Percentiles rank a stretch among this genome's conserved stretches.
These are phyloP conservation scores for Massarina eburnea DNA, from an alignment of 2,329 filamentous ascomycete genomes.

Conservation along the genomic window DNA sequence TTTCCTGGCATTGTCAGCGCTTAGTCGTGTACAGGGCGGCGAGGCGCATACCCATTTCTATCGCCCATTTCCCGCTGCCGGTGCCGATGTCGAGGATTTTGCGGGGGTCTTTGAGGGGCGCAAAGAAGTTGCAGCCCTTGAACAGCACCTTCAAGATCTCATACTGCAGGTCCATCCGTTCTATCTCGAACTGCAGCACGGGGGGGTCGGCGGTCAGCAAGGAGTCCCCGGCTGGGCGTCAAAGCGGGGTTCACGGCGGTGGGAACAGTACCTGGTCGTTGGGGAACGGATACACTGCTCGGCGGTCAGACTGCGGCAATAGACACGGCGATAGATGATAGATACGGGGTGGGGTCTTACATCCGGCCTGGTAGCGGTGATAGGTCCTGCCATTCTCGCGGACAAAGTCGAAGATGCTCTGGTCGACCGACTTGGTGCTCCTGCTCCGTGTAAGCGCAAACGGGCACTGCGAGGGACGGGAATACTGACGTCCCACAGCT, in stretches of 20 bases:
- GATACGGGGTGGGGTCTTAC: conserved; percentile 24
- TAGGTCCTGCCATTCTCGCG: conserved; percentile 46
- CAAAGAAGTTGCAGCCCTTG: conserved; percentile 37
- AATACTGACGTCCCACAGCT: conserved; percentile 37
- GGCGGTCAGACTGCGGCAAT: conserved; percentile 20
- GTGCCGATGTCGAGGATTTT: conserved; percentile 47
- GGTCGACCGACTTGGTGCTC: conserved; percentile 42
- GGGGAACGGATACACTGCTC: conserved; percentile 42
- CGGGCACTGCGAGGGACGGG: conserved; percentile 4
- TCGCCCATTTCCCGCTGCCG: conserved; percentile 46
- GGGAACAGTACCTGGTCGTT: conserved; percentile 38
- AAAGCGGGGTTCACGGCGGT: conserved; percentile 3
- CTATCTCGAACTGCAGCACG: conserved; percentile 36
- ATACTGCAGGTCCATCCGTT: conserved; percentile 44
- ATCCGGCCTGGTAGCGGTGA: conserved; percentile 43
- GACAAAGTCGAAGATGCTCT: conserved; percentile 43
- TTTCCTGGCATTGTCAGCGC: conserved; percentile 33
- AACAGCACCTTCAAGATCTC: conserved; percentile 42
- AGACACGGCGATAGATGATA: not conserved
- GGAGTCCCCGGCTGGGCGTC: not conserved
- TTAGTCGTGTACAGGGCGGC: not conserved
- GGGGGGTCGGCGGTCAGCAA: conserved; percentile 15
- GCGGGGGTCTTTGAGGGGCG: conserved; percentile 41
- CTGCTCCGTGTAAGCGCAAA: conserved; percentile 26
- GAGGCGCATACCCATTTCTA: conserved; percentile 41